phyloP scores from a whole-genome alignment of 176 grass and related monocot genomes.

The Dactylis glomerata region DNA sequence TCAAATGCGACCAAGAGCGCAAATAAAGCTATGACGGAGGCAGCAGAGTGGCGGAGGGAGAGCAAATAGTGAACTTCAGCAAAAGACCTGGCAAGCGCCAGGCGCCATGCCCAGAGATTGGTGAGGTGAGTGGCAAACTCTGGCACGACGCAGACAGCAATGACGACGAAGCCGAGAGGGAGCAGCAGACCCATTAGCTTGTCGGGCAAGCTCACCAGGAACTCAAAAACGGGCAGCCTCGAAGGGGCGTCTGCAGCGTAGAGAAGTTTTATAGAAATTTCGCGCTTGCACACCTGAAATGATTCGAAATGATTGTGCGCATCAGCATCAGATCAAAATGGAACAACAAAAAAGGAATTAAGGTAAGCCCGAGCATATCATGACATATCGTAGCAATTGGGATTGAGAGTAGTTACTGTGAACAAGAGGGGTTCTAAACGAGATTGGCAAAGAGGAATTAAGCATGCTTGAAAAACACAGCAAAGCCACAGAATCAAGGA shows the following conservation, averaged over 20 bases:
- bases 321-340: background rate
- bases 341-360: background rate
- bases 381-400: background rate
- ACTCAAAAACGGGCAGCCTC: constrained; percentile 21
- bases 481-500: background rate
- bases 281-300: constrained; percentile 24
- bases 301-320: background rate
- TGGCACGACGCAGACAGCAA: constrained; percentile 4
- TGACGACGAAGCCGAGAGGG: constrained; percentile 11
- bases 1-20: background rate
- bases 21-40: background rate
- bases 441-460: background rate
- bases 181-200: constrained; percentile 20
- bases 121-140: constrained; percentile 21
- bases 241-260: constrained; percentile 14
- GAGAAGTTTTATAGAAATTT: constrained; percentile 15
- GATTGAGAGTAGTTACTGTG: background rate
- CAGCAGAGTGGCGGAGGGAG: background rate
- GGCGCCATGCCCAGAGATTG: constrained; percentile 15
- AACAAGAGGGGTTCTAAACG: background rate
- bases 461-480: background rate
- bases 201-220: background rate
- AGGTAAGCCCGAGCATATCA: too few relatives aligned
- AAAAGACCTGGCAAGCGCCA: constrained; percentile 11
- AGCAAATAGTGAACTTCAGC: constrained; percentile 11